A percentile compares a stretch with the other conserved stretches of the same genome.
phyloP scores from a whole-genome alignment of 2,329 filamentous ascomycete genomes.

The Phialocephala subalpina region DNA sequence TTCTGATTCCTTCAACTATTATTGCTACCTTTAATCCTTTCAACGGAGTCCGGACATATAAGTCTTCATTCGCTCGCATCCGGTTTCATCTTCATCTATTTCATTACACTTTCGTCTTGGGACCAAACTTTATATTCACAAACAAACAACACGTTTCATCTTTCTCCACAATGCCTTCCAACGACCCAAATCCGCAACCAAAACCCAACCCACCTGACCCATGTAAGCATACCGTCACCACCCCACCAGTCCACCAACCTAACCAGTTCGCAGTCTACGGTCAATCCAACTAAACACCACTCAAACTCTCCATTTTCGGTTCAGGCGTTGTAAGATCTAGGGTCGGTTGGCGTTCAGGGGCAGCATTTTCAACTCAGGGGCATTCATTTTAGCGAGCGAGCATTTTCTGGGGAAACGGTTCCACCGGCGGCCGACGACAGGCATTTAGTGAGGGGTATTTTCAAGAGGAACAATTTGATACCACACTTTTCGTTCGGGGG shows the following conservation, averaged over 20 bases:
- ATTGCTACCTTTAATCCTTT: no score
- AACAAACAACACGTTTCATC: background rate
- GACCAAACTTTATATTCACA: background rate
- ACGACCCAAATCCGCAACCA: background rate
- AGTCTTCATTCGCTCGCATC: background rate
- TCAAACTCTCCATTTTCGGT: no score
- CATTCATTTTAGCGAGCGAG: background rate
- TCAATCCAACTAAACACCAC: background rate
- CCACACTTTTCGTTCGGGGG: no score
- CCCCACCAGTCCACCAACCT: background rate
- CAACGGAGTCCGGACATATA: no score
- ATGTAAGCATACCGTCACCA: background rate
- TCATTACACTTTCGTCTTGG: background rate
- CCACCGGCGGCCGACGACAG: no score
- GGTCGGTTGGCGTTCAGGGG: background rate
- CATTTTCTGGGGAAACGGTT: background rate
- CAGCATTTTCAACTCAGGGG: background rate
- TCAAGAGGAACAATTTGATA: background rate
- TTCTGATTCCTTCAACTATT: no score
- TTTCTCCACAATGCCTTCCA: background rate
- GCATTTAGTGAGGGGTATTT: background rate
- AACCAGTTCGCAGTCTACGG: background rate
- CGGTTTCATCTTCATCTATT: background rate
- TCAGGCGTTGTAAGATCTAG: background rate
- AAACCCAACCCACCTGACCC: slow-evolving; percentile 3